Percentiles rank a stretch among this genome's conserved stretches.
These are phyloP conservation scores for Leptodermis oblonga DNA, from an alignment of 257 asterid genomes.

Conservation along the genomic window DNA sequence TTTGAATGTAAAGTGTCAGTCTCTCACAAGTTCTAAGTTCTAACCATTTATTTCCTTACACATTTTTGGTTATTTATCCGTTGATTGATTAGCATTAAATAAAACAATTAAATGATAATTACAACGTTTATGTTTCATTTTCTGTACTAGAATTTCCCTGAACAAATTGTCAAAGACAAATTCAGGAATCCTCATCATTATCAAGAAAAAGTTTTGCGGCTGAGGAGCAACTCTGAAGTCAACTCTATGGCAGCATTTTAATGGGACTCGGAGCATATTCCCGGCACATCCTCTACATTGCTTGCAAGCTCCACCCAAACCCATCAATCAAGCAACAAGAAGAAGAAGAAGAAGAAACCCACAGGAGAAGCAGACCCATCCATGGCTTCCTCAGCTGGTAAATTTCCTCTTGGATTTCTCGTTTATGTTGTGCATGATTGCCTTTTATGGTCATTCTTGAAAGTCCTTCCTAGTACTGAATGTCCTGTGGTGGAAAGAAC, in stretches of 20 bases:
- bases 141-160: too few relatives aligned
- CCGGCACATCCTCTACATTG: neutral
- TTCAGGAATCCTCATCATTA: neutral
- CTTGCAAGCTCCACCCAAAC: neutral
- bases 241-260: neutral
- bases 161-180: neutral
- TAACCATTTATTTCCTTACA: too few relatives aligned
- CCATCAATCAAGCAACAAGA: neutral
- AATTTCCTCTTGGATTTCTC: neutral
- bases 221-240: neutral
- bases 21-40: too few relatives aligned
- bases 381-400: conserved; percentile 1
- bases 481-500: neutral
- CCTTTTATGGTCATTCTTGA: neutral
- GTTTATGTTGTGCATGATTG: neutral
- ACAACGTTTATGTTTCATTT: too few relatives aligned
- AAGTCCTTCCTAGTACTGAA: neutral
- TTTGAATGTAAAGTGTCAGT: too few relatives aligned
- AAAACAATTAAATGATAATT: too few relatives aligned
- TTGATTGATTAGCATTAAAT: too few relatives aligned
- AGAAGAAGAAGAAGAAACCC: neutral
- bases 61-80: too few relatives aligned
- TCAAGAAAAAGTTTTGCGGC: neutral
- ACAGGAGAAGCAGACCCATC: too few relatives aligned
- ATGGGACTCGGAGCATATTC: conserved; percentile 6